Evolutionary conservation across 202 grass and related monocot species (phyloP).

Genomic region (Setaria viridis): DNA sequence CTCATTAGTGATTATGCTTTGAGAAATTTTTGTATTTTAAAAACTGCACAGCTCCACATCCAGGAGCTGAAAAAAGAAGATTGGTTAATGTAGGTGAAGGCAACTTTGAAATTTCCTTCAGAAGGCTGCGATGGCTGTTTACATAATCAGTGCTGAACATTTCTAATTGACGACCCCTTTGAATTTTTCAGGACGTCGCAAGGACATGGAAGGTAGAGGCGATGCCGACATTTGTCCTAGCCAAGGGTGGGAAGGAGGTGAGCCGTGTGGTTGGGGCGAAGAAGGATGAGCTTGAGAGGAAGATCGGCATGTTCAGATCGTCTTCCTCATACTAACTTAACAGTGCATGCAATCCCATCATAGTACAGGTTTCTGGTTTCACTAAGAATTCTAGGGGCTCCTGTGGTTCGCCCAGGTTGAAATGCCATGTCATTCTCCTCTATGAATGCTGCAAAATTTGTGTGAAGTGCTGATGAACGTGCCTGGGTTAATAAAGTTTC

Average conservation of each 20-base stretch:
- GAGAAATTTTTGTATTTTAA: background rate
- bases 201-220: slow-evolving; percentile 76
- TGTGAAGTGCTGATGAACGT: slow-evolving; percentile 24
- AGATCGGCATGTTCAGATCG: slow-evolving; percentile 60
- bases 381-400: background rate
- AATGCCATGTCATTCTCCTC: background rate
- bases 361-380: background rate
- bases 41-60: background rate
- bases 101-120: background rate
- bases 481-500: slow-evolving; percentile 42
- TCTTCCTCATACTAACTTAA: slow-evolving; percentile 32
- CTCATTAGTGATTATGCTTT: background rate
- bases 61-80: background rate
- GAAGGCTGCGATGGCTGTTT: background rate
- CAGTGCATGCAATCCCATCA: background rate
- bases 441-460: background rate
- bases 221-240: slow-evolving; percentile 84
- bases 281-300: slow-evolving; percentile 85
- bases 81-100: background rate
- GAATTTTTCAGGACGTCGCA: slow-evolving; percentile 68
- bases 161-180: slow-evolving; percentile 10
- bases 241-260: slow-evolving; percentile 62
- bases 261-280: slow-evolving; percentile 64
- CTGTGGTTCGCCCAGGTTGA: background rate
- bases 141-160: background rate